These are phyloP conservation scores for Diaporthe citrichinensis DNA, from an alignment of 2,329 filamentous ascomycete species.

Conservation along the genomic window DNA sequence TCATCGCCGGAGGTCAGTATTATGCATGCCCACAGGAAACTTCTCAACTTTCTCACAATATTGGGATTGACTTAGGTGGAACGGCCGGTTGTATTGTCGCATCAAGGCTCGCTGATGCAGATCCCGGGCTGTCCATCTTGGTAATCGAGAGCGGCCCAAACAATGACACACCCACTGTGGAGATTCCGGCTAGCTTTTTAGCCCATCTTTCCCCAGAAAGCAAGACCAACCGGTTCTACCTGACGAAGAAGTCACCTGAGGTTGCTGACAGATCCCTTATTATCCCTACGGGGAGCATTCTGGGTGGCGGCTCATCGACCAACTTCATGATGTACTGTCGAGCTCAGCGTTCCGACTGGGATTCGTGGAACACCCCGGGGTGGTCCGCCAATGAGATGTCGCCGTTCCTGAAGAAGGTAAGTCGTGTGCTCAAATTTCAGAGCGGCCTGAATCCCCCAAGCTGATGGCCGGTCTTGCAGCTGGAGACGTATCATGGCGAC, in stretches of 20 bases:
- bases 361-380: slow-evolving; percentile 47
- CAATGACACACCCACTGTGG: slow-evolving; percentile 63
- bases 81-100: slow-evolving; percentile 65
- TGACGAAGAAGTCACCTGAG: slow-evolving; percentile 59
- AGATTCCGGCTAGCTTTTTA: slow-evolving; percentile 64
- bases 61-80: slow-evolving; percentile 53
- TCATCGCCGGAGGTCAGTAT: slow-evolving; percentile 61
- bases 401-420: slow-evolving; percentile 64
- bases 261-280: slow-evolving; percentile 59
- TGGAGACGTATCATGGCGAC: slow-evolving; percentile 64
- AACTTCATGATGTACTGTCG: slow-evolving; percentile 60
- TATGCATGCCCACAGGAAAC: background rate
- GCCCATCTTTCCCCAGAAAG: slow-evolving; percentile 57
- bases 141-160: slow-evolving; percentile 68
- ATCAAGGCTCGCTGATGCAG: slow-evolving; percentile 63
- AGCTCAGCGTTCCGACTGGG: slow-evolving; percentile 50
- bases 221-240: slow-evolving; percentile 61
- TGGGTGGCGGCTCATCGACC: slow-evolving; percentile 68
- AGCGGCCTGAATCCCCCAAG: background rate
- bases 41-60: background rate
- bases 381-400: slow-evolving; percentile 55
- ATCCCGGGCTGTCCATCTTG: slow-evolving; percentile 63
- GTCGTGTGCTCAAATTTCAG: background rate
- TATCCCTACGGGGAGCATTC: slow-evolving; percentile 56
- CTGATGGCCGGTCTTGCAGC: slow-evolving; percentile 44